phyloP scores from a whole-genome alignment of 805 yeast genomes.

The Barnettozyma pratensis region DNA sequence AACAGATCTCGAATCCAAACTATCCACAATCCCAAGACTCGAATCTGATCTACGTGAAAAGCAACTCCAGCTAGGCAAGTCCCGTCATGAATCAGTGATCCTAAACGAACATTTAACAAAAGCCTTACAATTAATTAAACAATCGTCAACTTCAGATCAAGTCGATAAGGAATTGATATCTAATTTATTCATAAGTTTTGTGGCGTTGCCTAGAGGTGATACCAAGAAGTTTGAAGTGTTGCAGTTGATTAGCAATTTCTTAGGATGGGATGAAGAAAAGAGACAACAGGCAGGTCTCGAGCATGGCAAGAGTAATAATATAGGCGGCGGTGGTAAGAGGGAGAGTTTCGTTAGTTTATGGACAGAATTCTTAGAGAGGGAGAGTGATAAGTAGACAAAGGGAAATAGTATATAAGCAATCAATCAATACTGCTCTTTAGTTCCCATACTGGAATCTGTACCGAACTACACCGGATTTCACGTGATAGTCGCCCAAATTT shows the following conservation, averaged over 20 bases:
- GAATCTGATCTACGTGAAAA: constrained; percentile 62
- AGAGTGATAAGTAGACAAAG: constrained; percentile 31
- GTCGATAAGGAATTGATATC: constrained; percentile 88
- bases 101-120: constrained; percentile 94
- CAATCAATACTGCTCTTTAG: too few species aligned
- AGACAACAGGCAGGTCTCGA: constrained; percentile 70
- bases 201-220: constrained; percentile 87
- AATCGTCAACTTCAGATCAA: constrained; percentile 65
- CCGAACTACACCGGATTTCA: too few species aligned
- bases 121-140: constrained; percentile 78
- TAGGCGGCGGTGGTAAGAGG: neutral
- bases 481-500: too few species aligned
- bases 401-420: neutral
- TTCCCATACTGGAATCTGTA: too few species aligned
- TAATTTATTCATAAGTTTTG: constrained; percentile 77
- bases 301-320: constrained; percentile 19
- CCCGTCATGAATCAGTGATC: constrained; percentile 91
- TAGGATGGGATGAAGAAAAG: constrained; percentile 85
- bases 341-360: constrained; percentile 67
- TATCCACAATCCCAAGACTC: constrained; percentile 27
- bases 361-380: constrained; percentile 78
- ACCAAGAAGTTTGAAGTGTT: constrained; percentile 91
- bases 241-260: constrained; percentile 71
- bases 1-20: constrained; percentile 20
- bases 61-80: constrained; percentile 77